Evolutionary conservation across 305 asterid genomes (phyloP).

Genomic region (Salvia sclarea): DNA sequence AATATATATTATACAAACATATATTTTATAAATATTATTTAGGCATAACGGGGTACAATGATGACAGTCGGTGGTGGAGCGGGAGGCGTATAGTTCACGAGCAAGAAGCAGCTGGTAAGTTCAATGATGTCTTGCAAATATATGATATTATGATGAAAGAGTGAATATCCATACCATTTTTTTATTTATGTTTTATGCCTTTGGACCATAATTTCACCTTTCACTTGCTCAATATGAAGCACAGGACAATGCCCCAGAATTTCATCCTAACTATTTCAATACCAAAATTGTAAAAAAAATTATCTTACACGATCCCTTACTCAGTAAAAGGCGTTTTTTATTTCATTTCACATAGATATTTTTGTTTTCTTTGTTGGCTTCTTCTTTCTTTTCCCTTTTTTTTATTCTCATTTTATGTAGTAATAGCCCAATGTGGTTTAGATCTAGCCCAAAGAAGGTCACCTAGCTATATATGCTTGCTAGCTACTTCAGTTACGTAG

Average conservation of each 20-base stretch:
- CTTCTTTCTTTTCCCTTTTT: background rate
- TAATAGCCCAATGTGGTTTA: background rate
- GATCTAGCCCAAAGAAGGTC: background rate
- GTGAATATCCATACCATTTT: slow-evolving; percentile 16
- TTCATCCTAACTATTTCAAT: background rate
- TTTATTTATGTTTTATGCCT: background rate
- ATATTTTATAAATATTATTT: background rate
- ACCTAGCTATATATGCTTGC: too few species aligned
- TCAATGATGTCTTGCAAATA: slow-evolving; percentile 37
- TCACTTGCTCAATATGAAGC: background rate
- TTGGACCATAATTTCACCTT: slow-evolving; percentile 8
- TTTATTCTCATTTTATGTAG: background rate
- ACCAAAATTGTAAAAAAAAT: background rate
- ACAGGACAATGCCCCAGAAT: background rate
- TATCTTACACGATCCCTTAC: background rate
- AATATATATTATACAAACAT: background rate
- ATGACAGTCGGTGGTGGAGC: slow-evolving; percentile 79
- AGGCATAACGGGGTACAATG: slow-evolving; percentile 44
- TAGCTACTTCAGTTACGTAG: background rate
- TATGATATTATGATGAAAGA: slow-evolving; percentile 15
- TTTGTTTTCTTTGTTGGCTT: background rate
- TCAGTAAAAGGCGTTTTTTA: background rate
- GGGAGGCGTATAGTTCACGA: slow-evolving; percentile 62
- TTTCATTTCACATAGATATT: too few species aligned
- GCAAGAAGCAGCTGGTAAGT: slow-evolving; percentile 39